Base-by-base conservation (phyloP, 2,329 filamentous ascomycete genomes). In the Clonostachys rhizophaga region DNA sequence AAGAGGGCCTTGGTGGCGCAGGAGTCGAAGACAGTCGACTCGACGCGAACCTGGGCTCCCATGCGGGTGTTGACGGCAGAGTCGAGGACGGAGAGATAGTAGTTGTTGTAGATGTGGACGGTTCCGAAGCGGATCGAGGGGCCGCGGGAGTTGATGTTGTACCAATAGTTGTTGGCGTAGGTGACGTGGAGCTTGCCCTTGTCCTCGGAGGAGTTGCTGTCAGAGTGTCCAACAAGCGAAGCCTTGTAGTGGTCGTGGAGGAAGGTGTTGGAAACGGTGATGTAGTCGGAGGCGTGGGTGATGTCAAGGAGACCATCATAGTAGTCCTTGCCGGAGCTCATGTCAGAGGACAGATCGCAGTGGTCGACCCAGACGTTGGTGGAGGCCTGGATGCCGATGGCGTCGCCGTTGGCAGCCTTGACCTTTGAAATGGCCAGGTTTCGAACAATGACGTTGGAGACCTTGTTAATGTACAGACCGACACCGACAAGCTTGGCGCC, bases 91-190 rank as follows among this genome's bases (percentile, higher is more conserved):
- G 74, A 68, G 42, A 69, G 65, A 53, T 75, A 75, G 12, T 71
- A 58, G 55, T 75, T 75, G 60, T 68, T 77, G 57, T 72, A 77
- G 45, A 77, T 50, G 47, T 77, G 73, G 48, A 71, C 70, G 45
- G 70, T 67, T 3, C 73, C 73, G 54, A 76, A 77, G 3, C 72
- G 69, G 3, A 71, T 70, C 4, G 74, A 71, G 2, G 72, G 72
- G 0, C 70, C 71, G 8, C 72, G 66, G 0, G 72, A 76, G 41
- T 71, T 71, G 47, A 62, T 57, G 50, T 73, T 69, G 18, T 57
- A 54, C 70, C 69, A 75, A 58, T 71, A 62, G 60, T 77, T 77
- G 56, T 77, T 71, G 54, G 76, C 72, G 50, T 75, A 76, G 1
- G 69, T 74, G 47, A 77, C 54, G 54, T 72, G 72, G 7, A 76